phyloP scores from a whole-genome alignment of 2,329 filamentous ascomycete species.

The Apiospora saccharicola region DNA sequence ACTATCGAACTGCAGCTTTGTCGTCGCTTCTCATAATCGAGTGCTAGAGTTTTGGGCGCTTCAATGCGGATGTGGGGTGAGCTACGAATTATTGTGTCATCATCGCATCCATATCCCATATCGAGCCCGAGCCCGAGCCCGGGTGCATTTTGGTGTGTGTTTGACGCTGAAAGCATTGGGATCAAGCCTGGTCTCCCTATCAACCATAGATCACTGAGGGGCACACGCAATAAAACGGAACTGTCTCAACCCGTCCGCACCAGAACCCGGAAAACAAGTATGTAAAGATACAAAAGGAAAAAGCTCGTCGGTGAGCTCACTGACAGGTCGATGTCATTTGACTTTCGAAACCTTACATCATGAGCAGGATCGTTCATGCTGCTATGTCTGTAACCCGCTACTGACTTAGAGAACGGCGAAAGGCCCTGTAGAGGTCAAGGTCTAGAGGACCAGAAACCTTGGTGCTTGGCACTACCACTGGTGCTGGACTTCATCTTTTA shows the following conservation, averaged over 20 bases:
- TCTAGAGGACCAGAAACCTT: neutral
- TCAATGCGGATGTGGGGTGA: neutral
- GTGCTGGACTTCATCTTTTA: neutral
- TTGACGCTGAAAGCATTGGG: conserved; percentile 2
- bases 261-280: neutral
- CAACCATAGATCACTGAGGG: neutral
- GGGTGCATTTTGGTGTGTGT: neutral
- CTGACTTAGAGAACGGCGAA: neutral
- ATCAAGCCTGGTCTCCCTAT: conserved; percentile 15
- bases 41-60: neutral
- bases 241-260: conserved; percentile 5
- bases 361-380: conserved; percentile 10
- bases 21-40: neutral
- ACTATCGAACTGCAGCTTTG: neutral
- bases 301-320: neutral
- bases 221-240: conserved; percentile 7
- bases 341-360: neutral
- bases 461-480: neutral
- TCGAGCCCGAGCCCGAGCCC: neutral
- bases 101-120: neutral
- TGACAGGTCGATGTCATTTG: neutral
- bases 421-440: neutral
- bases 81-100: neutral
- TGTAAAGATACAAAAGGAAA: neutral
- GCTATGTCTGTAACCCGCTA: conserved; percentile 13